These are phyloP conservation scores for Naematelia aurantialba DNA, from an alignment of 768 basidiomycete genomes.

Conservation along the genomic window DNA sequence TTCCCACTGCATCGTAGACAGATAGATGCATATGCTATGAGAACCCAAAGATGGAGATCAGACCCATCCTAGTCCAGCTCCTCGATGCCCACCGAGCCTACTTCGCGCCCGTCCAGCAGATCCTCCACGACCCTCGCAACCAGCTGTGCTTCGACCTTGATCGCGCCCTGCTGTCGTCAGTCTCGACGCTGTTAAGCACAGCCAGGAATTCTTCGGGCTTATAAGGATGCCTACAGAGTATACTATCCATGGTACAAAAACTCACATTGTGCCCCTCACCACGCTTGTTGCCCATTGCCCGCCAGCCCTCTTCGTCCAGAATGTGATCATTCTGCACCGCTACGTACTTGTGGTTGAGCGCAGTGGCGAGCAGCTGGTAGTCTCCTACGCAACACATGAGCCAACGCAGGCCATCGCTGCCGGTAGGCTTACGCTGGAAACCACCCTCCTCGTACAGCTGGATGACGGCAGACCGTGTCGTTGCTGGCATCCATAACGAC, in stretches of 20 bases:
- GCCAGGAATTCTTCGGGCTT: too few relatives aligned
- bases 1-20: neutral
- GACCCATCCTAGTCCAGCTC: neutral
- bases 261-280: slow-evolving; percentile 26
- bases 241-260: too few relatives aligned
- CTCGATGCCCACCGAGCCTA: neutral
- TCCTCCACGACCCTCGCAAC: slow-evolving; percentile 20
- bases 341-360: slow-evolving; percentile 38
- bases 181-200: neutral
- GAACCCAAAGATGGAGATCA: neutral
- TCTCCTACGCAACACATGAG: slow-evolving; percentile 23
- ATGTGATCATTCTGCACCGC: slow-evolving; percentile 35
- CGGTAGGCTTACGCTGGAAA: slow-evolving; percentile 34
- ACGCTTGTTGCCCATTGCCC: slow-evolving; percentile 13
- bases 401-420: neutral
- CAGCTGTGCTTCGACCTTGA: slow-evolving; percentile 18
- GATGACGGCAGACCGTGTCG: slow-evolving; percentile 31
- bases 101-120: neutral
- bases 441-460: slow-evolving; percentile 43
- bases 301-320: slow-evolving; percentile 28
- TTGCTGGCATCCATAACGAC: slow-evolving; percentile 43
- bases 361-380: slow-evolving; percentile 30
- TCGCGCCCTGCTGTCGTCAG: slow-evolving; percentile 20
- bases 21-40: neutral
- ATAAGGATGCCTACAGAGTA: too few relatives aligned